Evolutionary conservation across 805 yeast genomes (phyloP).

Genomic region (Nakazawaea peltata): DNA sequence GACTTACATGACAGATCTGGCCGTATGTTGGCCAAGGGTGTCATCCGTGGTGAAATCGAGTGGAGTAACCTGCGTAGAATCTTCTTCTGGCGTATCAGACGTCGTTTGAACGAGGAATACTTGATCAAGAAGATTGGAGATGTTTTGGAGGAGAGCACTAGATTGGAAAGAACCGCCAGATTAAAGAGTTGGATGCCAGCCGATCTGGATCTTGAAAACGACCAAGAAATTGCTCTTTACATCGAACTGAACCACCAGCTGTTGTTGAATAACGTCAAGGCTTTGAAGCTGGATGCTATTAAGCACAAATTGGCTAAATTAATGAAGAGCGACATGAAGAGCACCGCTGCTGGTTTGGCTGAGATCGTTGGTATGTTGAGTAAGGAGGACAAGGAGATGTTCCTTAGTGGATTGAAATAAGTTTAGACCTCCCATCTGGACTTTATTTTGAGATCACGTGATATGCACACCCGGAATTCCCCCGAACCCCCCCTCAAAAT

Average conservation of each 20-base stretch:
- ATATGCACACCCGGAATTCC: too few relatives aligned
- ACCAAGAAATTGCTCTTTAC: conserved; percentile 75
- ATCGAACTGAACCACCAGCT: conserved; percentile 69
- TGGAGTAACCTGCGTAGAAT: conserved; percentile 88
- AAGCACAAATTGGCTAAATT: conserved; percentile 57
- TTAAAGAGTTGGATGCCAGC: conserved; percentile 81
- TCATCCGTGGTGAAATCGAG: conserved; percentile 74
- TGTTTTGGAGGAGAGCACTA: conserved; percentile 43
- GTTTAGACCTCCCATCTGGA: too few relatives aligned
- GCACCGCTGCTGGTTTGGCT: conserved; percentile 45
- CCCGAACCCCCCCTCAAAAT: too few relatives aligned
- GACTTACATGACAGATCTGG: conserved; percentile 97
- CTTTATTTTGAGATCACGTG: too few relatives aligned
- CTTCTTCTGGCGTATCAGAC: conserved; percentile 98
- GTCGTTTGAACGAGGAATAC: conserved; percentile 91
- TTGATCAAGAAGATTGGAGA: conserved; percentile 66
- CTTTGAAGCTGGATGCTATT: conserved; percentile 57
- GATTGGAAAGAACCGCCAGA: conserved; percentile 81
- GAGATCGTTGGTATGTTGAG: conserved; percentile 46
- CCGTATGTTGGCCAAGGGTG: conserved; percentile 94
- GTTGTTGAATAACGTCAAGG: conserved; percentile 52
- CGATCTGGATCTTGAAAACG: conserved; percentile 53
- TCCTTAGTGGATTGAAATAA: background rate
- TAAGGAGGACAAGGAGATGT: conserved; percentile 43
- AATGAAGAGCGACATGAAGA: conserved; percentile 44